phyloP scores from a whole-genome alignment of 495 filamentous ascomycete species.

The Ascobolus immersus region DNA sequence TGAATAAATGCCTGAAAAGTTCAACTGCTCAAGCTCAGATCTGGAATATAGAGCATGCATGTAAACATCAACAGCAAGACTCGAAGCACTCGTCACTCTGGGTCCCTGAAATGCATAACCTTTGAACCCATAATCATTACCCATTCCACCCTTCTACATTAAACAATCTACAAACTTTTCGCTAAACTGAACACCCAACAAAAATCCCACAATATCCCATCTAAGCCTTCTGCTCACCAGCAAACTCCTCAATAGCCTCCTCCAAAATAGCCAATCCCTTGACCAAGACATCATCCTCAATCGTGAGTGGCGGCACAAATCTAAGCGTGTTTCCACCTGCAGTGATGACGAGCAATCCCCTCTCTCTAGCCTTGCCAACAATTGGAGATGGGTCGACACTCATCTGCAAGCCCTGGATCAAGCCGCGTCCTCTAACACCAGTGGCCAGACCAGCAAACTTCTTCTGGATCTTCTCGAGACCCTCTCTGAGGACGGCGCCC shows the following conservation, averaged over 20 bases:
- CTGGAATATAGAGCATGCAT: too few species aligned
- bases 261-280: constrained; percentile 51
- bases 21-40: too few species aligned
- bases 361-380: constrained; percentile 61
- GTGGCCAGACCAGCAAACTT: constrained; percentile 45
- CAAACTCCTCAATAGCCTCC: constrained; percentile 34
- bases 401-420: constrained; percentile 71
- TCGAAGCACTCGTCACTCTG: too few species aligned
- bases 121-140: too few species aligned
- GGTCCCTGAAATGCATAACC: too few species aligned
- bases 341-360: constrained; percentile 73
- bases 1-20: too few species aligned
- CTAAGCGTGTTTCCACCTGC: constrained; percentile 69
- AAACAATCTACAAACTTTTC: too few species aligned
- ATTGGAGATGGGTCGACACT: constrained; percentile 40
- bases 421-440: constrained; percentile 57
- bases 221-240: constrained; percentile 2
- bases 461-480: constrained; percentile 35
- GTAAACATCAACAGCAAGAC: too few species aligned
- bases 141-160: too few species aligned
- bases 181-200: too few species aligned
- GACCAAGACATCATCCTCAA: constrained; percentile 50
- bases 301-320: constrained; percentile 60
- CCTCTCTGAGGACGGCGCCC: constrained; percentile 33
- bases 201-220: too few species aligned